Percentiles rank a stretch among this genome's conserved stretches.
Conservation (phyloP, 148 eudicot genomes). For the Polygonum maritimum region DNA sequence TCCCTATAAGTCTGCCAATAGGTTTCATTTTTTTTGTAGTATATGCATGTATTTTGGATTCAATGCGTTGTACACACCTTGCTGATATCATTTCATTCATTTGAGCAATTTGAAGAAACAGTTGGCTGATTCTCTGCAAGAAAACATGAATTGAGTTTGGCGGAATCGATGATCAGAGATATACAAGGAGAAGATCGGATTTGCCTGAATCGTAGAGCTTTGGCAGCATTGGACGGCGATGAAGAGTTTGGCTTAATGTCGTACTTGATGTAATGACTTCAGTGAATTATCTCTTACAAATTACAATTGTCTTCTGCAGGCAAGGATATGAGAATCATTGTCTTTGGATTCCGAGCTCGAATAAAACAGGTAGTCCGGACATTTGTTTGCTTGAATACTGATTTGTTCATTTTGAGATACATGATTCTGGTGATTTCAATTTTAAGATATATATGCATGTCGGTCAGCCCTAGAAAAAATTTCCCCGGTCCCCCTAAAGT, state of each 20-base stretch:
- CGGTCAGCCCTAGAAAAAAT: neutral
- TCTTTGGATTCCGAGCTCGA: constrained; percentile 78
- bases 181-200: no score
- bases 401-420: neutral
- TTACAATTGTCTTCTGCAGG: constrained; percentile 39
- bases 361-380: constrained; percentile 67
- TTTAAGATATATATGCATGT: neutral
- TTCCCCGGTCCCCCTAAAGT: neutral
- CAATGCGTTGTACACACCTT: no score
- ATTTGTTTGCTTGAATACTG: neutral
- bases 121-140: constrained; percentile 64
- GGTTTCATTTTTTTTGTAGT: no score
- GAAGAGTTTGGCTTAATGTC: neutral
- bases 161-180: no score
- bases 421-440: neutral
- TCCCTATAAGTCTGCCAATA: no score
- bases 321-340: constrained; percentile 90
- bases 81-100: constrained; percentile 52
- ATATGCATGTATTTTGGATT: no score
- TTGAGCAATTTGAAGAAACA: constrained; percentile 48
- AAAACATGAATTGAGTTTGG: no score
- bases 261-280: neutral
- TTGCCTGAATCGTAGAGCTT: no score
- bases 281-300: neutral
- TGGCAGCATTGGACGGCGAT: no score